phyloP scores from a whole-genome alignment of 2,329 filamentous ascomycete species.

The Ceratocystis papillata region DNA sequence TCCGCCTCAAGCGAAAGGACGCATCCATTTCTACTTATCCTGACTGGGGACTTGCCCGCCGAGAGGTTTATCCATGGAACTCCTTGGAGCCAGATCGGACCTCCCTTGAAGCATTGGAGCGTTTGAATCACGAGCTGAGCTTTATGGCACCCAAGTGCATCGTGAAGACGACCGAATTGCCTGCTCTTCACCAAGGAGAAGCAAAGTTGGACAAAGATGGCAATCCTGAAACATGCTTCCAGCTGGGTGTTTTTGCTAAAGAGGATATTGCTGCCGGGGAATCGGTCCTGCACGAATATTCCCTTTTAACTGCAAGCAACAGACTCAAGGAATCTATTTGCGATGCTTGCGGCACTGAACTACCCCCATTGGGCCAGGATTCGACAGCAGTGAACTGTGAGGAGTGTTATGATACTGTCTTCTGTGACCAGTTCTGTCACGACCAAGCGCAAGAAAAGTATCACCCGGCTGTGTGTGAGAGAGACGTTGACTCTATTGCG shows the following conservation, averaged over 20 bases:
- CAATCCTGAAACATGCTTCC: constrained; percentile 52
- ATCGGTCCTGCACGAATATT: constrained; percentile 67
- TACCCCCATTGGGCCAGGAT: constrained; percentile 32
- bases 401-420: constrained; percentile 55
- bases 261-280: constrained; percentile 69
- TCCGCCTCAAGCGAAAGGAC: constrained; percentile 38
- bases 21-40: constrained; percentile 49
- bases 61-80: constrained; percentile 63
- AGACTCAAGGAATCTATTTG: constrained; percentile 77
- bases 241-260: constrained; percentile 83
- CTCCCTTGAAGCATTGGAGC: constrained; percentile 54
- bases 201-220: constrained; percentile 38
- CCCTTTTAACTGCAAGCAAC: constrained; percentile 79
- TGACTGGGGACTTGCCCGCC: constrained; percentile 57
- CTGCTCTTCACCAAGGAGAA: constrained; percentile 52
- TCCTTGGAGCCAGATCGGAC: constrained; percentile 58
- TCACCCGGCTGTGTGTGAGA: constrained; percentile 55
- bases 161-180: constrained; percentile 64
- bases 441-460: constrained; percentile 48
- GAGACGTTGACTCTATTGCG: constrained; percentile 53
- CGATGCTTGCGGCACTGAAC: constrained; percentile 71
- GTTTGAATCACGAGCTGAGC: constrained; percentile 60
- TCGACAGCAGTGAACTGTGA: constrained; percentile 40
- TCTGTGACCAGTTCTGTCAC: constrained; percentile 51
- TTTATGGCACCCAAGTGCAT: constrained; percentile 70